A percentile compares a stretch with the other conserved stretches of the same genome.
These are phyloP conservation scores for Malus domestica DNA, from an alignment of 306 rosid species.

Conservation along the genomic window DNA sequence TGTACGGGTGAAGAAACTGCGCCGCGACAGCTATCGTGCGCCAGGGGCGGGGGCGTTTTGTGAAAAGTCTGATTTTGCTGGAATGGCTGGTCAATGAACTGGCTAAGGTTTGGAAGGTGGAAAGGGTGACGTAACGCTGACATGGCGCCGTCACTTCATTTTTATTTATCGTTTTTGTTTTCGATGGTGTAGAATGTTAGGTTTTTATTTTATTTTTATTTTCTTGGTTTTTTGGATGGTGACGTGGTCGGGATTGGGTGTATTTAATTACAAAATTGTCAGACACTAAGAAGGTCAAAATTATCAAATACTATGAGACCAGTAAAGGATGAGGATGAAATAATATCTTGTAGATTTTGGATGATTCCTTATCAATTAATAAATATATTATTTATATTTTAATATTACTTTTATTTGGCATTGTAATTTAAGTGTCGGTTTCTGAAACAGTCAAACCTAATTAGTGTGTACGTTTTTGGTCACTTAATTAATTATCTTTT, in stretches of 20 bases:
- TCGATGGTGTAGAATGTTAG: neutral
- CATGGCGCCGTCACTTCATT: slow-evolving; percentile 19
- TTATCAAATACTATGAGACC: neutral
- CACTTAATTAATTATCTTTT: too few species aligned
- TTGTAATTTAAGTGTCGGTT: too few species aligned
- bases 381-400: neutral
- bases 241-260: neutral
- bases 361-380: neutral
- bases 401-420: too few species aligned
- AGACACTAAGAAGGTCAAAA: neutral
- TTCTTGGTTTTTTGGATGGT: neutral
- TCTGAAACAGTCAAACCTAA: too few species aligned
- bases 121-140: slow-evolving; percentile 16
- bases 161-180: neutral
- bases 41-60: neutral
- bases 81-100: slow-evolving; percentile 28
- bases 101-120: neutral
- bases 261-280: neutral
- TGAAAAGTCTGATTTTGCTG: slow-evolving; percentile 15
- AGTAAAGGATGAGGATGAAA: neutral
- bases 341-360: neutral
- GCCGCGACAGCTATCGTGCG: slow-evolving; percentile 12
- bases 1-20: slow-evolving; percentile 26
- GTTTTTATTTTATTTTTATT: neutral
- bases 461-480: too few species aligned